Base-by-base conservation (phyloP, 2,329 filamentous ascomycete species). In the Calonectria leucothoes region DNA sequence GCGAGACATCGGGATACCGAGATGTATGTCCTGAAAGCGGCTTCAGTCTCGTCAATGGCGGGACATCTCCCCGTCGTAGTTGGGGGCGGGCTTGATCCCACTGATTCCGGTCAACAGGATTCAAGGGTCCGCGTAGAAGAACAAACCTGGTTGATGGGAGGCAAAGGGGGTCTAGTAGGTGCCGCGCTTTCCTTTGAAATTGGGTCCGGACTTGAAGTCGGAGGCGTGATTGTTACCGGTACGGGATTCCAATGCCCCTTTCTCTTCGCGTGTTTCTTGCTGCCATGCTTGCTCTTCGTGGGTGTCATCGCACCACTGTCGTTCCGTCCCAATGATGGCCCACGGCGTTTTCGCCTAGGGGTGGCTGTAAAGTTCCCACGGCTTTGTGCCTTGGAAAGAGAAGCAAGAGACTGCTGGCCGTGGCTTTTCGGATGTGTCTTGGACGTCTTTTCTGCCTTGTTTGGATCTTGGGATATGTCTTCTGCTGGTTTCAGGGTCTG, bases 51-150 rank as follows among this genome's bases (percentile, higher is more conserved):
- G n/a, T 39, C 12, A 69, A 10, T 3, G 76, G 73, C 2, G 67
- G 72, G 5, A 79, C 23, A 14, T 79, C 78, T 2, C 76, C 76
- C 14, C 78, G 72, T 48, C 23, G 64, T 2, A 7, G 14, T 10
- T 61, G 63, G 2, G 61, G 35, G 4, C n/a, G 48, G 0, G 4
- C 15, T 2, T 63, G 5, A 3, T 14, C 48, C 61, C 61, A 80
- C 78, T 79, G 27, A 3, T 1, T 8, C 20, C 4, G 5, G 49
- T 78, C 17, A 79, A 71, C 35, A 6, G 6, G 6, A 1, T 4
- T 3, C 11, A 23, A 0, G 17, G 2, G 12, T 6, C n/a, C 23
- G 10, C 15, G 25, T 4, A 14, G 10, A 15, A 5, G 12, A 6
- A 68, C 71, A 20, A 27, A 69, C 76, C 52, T 49, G 71, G 64